A percentile compares a stretch with the other conserved stretches of the same genome.
Evolutionary conservation across 176 grass and related monocot genomes (phyloP).

Genomic region (Oropetium thomaeum): DNA sequence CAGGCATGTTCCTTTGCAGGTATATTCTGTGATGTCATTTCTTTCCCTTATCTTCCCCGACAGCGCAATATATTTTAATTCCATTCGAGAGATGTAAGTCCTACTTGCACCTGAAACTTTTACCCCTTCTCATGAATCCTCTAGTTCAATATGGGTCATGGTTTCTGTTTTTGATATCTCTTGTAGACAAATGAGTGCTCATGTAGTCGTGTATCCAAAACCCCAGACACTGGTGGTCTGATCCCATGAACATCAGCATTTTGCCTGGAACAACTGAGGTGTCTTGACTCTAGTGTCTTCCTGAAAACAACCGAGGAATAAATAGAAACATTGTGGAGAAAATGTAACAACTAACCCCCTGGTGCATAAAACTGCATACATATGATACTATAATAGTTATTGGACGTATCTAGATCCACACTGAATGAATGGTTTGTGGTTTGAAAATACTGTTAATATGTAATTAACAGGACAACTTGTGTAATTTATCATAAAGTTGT

Average conservation of each 20-base stretch:
- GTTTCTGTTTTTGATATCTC: slow-evolving; percentile 2
- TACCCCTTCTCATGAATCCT: neutral
- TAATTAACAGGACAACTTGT: neutral
- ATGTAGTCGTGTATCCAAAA: neutral
- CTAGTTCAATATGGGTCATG: neutral
- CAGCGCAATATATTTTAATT: slow-evolving; percentile 85
- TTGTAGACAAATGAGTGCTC: neutral
- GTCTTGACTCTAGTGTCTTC: neutral
- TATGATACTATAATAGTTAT: neutral
- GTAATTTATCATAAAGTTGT: neutral
- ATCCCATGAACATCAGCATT: neutral
- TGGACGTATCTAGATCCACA: neutral
- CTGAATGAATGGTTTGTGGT: neutral
- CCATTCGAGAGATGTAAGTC: slow-evolving; percentile 94
- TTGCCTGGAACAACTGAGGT: too few relatives aligned
- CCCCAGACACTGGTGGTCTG: neutral
- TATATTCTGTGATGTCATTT: slow-evolving; percentile 98
- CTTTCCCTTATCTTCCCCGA: slow-evolving; percentile 66
- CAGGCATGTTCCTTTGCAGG: slow-evolving; percentile 41
- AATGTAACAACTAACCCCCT: neutral
- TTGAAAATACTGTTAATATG: neutral
- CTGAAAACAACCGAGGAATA: neutral
- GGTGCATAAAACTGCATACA: neutral
- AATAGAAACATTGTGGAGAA: neutral
- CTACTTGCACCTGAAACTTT: neutral